Evolutionary conservation across 331 rosid genomes (phyloP).

Genomic region (Malus hybrid): DNA sequence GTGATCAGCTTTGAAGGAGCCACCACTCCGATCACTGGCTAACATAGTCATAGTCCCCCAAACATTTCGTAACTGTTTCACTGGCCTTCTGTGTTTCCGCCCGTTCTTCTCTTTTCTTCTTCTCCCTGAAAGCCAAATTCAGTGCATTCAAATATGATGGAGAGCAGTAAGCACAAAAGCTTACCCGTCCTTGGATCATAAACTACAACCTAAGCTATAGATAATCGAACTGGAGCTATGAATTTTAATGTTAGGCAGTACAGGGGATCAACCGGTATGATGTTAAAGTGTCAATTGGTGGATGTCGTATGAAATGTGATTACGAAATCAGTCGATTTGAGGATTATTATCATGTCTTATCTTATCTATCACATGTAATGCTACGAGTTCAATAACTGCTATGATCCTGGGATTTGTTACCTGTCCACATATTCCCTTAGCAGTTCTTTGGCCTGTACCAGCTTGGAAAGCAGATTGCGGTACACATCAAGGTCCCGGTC

Average conservation of each 20-base stretch:
- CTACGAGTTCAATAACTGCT: not conserved
- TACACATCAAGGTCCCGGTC: slow-evolving; percentile 93
- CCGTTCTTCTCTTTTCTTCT: slow-evolving; percentile 81
- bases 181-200: not conserved
- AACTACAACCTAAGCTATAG: not conserved
- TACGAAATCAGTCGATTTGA: not conserved
- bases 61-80: slow-evolving; percentile 57
- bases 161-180: not conserved
- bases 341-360: not conserved
- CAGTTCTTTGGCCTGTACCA: slow-evolving; percentile 93
- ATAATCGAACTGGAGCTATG: slow-evolving; percentile 2
- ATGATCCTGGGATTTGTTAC: slow-evolving; percentile 28
- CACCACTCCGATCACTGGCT: slow-evolving; percentile 13
- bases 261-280: not conserved
- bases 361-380: not conserved
- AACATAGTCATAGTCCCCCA: slow-evolving; percentile 41
- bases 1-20: slow-evolving; percentile 19
- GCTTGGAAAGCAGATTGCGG: slow-evolving; percentile 78
- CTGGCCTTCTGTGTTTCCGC: slow-evolving; percentile 55
- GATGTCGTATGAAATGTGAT: not conserved
- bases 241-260: not conserved
- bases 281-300: not conserved
- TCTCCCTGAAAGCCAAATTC: slow-evolving; percentile 63
- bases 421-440: slow-evolving; percentile 84
- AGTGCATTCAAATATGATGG: not conserved